phyloP scores from a whole-genome alignment of 2,329 filamentous ascomycete species.

The Penicillium carneum region DNA sequence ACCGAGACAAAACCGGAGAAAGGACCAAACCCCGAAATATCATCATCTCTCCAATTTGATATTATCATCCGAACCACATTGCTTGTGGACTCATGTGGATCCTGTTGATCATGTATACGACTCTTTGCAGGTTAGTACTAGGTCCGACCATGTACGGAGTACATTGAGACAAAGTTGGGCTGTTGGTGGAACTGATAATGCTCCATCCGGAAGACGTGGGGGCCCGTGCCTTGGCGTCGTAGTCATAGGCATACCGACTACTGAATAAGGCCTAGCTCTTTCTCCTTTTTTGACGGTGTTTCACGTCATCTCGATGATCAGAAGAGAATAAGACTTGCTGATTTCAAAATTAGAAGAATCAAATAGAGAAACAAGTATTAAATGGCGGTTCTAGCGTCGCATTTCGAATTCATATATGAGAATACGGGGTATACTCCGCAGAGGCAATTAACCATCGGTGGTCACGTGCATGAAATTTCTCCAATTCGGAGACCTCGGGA shows the following conservation, averaged over 20 bases:
- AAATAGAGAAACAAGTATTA: neutral
- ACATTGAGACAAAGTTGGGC: no score
- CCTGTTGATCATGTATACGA: neutral
- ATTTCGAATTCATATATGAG: no score
- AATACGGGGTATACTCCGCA: neutral
- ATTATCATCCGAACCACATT: neutral
- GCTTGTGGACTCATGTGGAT: neutral
- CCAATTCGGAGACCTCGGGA: constrained; percentile 5
- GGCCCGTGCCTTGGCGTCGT: neutral
- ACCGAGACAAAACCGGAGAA: constrained; percentile 6
- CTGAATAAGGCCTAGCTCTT: neutral
- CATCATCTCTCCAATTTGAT: neutral
- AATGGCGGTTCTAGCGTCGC: neutral
- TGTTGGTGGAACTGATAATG: neutral
- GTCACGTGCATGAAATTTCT: neutral
- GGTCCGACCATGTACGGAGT: no score
- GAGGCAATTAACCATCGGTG: no score
- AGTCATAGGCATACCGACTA: neutral
- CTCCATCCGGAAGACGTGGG: neutral
- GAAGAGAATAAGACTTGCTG: neutral
- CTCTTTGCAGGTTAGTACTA: neutral
- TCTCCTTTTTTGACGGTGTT: neutral
- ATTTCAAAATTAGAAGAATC: neutral
- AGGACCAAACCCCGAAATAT: neutral
- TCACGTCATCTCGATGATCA: neutral